Evolutionary conservation across 306 rosid species (phyloP).

Genomic region (Ziziphus jujuba): DNA sequence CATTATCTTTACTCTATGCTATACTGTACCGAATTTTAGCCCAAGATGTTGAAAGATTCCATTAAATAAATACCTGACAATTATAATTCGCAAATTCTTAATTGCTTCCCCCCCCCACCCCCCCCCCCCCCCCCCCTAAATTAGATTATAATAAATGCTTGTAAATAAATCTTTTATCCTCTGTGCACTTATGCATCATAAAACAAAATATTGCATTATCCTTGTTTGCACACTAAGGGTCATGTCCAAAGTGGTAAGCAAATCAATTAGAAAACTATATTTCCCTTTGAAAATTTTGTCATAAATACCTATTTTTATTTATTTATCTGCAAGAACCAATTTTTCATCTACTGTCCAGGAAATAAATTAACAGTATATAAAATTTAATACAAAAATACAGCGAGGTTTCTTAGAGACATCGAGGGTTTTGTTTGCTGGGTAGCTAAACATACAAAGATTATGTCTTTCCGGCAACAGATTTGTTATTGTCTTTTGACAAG

Average conservation of each 20-base stretch:
- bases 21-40: too few relatives aligned
- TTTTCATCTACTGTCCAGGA: too few relatives aligned
- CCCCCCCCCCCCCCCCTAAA: too few relatives aligned
- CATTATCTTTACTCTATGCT: too few relatives aligned
- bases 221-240: conserved; percentile 6
- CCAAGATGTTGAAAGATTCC: too few relatives aligned
- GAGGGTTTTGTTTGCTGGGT: background rate
- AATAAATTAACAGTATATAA: too few relatives aligned
- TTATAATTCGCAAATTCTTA: too few relatives aligned
- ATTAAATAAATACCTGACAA: too few relatives aligned
- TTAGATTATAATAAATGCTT: too few relatives aligned
- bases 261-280: background rate
- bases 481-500: conserved; percentile 10
- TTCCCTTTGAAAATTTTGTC: background rate
- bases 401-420: background rate
- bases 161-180: too few relatives aligned
- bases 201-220: background rate
- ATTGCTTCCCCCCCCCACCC: too few relatives aligned
- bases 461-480: conserved; percentile 14
- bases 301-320: background rate
- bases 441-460: background rate
- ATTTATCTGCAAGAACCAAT: background rate
- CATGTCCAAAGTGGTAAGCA: conserved; percentile 1
- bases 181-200: background rate
- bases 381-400: too few relatives aligned